phyloP scores from a whole-genome alignment of 495 filamentous ascomycete species.

The Stereocaulon alpinum region DNA sequence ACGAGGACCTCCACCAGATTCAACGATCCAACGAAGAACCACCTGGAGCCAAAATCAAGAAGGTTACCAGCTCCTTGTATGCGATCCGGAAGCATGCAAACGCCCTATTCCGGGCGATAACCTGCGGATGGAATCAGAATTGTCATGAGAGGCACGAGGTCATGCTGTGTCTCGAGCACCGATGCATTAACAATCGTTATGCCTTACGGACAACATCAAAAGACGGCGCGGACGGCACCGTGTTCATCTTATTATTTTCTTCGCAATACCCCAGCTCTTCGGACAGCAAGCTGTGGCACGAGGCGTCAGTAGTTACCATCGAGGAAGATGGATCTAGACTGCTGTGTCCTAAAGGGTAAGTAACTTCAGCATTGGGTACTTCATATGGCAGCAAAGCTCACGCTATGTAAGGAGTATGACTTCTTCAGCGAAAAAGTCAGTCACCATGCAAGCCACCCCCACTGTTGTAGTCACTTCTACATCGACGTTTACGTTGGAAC shows the following conservation, averaged over 20 bases:
- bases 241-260: not conserved
- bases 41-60: not conserved
- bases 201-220: too few relatives aligned
- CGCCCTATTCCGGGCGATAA: not conserved
- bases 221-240: not conserved
- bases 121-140: not conserved
- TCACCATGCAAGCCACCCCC: not conserved
- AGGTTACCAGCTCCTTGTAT: not conserved
- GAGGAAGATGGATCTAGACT: not conserved
- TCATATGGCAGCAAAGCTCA: not conserved
- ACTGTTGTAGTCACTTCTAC: not conserved
- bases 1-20: not conserved
- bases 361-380: too few relatives aligned
- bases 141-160: not conserved
- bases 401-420: not conserved
- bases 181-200: not conserved
- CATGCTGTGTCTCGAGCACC: not conserved
- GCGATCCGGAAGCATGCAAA: slow-evolving; percentile 5
- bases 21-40: not conserved
- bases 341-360: not conserved
- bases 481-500: not conserved
- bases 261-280: not conserved
- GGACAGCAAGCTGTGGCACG: not conserved
- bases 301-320: not conserved
- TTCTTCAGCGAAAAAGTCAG: not conserved